Evolutionary conservation across 805 yeast species (phyloP).

Genomic region (Suhomyces tanzawaensis): DNA sequence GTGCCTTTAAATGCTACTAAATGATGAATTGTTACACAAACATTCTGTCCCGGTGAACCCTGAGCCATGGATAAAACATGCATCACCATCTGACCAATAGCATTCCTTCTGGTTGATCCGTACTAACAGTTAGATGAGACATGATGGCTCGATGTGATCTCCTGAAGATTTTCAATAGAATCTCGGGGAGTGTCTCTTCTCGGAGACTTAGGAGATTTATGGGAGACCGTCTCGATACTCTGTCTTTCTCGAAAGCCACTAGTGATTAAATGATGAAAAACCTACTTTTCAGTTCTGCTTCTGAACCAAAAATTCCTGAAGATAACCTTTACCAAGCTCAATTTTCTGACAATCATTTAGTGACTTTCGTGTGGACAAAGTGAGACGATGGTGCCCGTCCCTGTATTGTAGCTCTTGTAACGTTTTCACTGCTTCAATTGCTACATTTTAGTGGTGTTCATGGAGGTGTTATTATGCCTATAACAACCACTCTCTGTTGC

Average conservation of each 20-base stretch:
- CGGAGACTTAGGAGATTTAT: slow-evolving; percentile 1
- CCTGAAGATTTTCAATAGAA: neutral
- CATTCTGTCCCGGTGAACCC: slow-evolving; percentile 48
- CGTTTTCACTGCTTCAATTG: neutral
- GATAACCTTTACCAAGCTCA: slow-evolving; percentile 72
- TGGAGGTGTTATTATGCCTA: no score
- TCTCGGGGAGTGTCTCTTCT: neutral
- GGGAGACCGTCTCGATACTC: neutral
- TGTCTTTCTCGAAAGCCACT: neutral
- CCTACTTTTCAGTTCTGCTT: slow-evolving; percentile 89
- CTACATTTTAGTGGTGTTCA: no score
- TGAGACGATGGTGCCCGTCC: no score
- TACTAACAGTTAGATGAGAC: slow-evolving; percentile 2
- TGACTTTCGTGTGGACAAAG: no score
- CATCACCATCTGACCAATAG: slow-evolving; percentile 89
- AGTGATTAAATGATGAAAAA: slow-evolving; percentile 55
- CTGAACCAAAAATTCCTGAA: slow-evolving; percentile 76
- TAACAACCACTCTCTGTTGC: no score
- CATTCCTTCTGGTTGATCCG: neutral
- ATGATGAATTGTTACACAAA: slow-evolving; percentile 18
- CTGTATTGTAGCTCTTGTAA: neutral
- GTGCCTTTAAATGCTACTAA: slow-evolving; percentile 4
- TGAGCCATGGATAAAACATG: slow-evolving; percentile 89
- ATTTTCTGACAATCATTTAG: slow-evolving; percentile 34
- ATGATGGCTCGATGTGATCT: neutral